A percentile compares a stretch with the other conserved stretches of the same genome.
Evolutionary conservation across 2,329 filamentous ascomycete species (phyloP).

Genomic region (Sarocladium oryzae): DNA sequence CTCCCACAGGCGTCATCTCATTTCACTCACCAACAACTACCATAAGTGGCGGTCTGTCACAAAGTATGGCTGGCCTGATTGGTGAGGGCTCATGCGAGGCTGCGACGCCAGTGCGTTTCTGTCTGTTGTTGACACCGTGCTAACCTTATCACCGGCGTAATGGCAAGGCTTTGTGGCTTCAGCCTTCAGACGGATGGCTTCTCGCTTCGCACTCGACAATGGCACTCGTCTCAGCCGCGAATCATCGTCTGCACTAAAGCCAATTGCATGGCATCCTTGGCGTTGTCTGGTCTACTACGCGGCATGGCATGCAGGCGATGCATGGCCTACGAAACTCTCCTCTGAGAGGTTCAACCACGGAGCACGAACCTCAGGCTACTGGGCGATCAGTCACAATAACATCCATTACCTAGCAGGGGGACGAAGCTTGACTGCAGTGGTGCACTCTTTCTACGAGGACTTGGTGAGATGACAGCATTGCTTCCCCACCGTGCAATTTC

Average conservation of each 20-base stretch:
- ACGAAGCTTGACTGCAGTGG: constrained; percentile 1
- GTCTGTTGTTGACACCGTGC: background rate
- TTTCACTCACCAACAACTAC: no score
- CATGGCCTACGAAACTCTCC: no score
- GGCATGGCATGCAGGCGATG: no score
- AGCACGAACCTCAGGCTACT: background rate
- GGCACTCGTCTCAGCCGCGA: no score
- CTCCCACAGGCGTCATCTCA: constrained; percentile 1
- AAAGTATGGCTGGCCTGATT: background rate
- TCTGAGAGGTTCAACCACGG: no score
- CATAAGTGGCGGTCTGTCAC: background rate
- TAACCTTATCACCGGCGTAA: background rate
- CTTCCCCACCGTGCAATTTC: constrained; percentile 4
- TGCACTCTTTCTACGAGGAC: no score
- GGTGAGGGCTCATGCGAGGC: background rate
- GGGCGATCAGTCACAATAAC: background rate
- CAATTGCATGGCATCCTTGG: no score
- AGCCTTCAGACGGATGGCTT: background rate
- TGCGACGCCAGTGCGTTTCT: background rate
- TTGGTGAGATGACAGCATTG: background rate
- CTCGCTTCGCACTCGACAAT: no score
- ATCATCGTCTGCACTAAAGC: no score
- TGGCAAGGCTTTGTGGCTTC: background rate
- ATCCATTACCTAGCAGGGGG: background rate
- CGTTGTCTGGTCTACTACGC: no score